Percentiles rank a stretch among this genome's conserved stretches.
Evolutionary conservation across 2,329 filamentous ascomycete species (phyloP).

Genomic region (Neonectria neomacrospora): DNA sequence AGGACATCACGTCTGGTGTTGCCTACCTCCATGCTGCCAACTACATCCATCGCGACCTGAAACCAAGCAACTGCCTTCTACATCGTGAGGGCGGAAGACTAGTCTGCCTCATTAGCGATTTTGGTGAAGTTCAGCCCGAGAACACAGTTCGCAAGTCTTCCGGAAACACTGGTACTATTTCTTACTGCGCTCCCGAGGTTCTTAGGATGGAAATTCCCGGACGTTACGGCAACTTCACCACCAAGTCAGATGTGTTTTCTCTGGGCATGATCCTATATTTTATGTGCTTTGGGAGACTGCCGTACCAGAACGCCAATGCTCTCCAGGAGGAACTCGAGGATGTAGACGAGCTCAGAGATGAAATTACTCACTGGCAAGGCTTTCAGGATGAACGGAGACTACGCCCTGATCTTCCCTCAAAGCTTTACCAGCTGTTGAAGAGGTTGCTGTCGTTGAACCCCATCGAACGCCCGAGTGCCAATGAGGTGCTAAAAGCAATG

Average conservation of each 20-base stretch:
- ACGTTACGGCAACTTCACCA: conserved; percentile 90
- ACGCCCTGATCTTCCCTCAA: conserved; percentile 84
- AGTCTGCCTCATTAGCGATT: conserved; percentile 92
- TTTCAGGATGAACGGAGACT: conserved; percentile 81
- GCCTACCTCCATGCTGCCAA: conserved; percentile 90
- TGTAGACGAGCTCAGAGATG: conserved; percentile 82
- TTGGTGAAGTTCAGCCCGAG: conserved; percentile 93
- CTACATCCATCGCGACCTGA: conserved; percentile 96
- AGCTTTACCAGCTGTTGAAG: conserved; percentile 87
- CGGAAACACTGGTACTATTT: conserved; percentile 94
- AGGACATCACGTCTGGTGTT: conserved; percentile 91
- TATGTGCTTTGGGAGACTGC: conserved; percentile 91
- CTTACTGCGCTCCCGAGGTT: conserved; percentile 96
- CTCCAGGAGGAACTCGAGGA: conserved; percentile 94
- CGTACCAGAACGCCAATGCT: conserved; percentile 85
- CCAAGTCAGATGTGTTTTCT: conserved; percentile 98
- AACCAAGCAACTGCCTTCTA: conserved; percentile 93
- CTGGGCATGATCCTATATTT: conserved; percentile 99
- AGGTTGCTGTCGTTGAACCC: conserved; percentile 83
- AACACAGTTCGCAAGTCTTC: conserved; percentile 86
- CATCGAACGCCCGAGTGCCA: conserved; percentile 80
- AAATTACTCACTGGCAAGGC: conserved; percentile 89
- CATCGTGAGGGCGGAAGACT: conserved; percentile 79
- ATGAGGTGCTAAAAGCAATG: conserved; percentile 84
- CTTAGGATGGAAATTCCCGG: conserved; percentile 76